Base-by-base conservation (phyloP, 805 yeast species). In the Lipomyces oligophaga region DNA sequence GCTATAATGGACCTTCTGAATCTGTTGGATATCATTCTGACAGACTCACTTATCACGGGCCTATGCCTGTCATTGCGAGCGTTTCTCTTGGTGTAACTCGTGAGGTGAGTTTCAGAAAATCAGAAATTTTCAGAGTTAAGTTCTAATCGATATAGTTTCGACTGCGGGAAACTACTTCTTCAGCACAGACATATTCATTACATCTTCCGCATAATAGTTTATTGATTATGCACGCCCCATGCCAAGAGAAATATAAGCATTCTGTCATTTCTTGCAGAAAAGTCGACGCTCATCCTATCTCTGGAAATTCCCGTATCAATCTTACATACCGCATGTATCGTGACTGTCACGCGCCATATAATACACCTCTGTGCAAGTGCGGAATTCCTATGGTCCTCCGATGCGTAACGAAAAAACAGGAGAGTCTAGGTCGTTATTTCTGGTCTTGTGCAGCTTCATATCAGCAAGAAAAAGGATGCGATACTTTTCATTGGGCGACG, bases 11-110 rank as follows among this genome's bases (percentile, higher is more conserved):
- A 4, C 69, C 74, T 6, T 64, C 68, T 4, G 75, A 75, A 49
- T 69, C 78, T 49, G 71, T 84, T 26, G 87, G 82, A 40, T 83
- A 81, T 78, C 94, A 85, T 61, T 79, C 88, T 1, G 95, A 85
- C 62, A 74, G 84, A 46, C 62, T 85, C 52, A 80, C 86, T 0
- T 72, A 79, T 40, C 71, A 83, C 19, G 95, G 94, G 0, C 89
- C 93, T 0, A 76, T 80, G 47, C 79, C 84, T 4, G 71, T 71
- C 31, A 78, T 85, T 38, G 86, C 81, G 0, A 79, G 89, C 1
- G 43, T 83, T 2, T 78, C 85, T 2, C 59, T 85, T 6, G 95
- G 95, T 0, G 76, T 81, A 2, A 76, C 83, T 0, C 67, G 95
- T 32, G 30, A 26, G 13, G 30, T 26, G 13, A 10, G 30, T 26